These are phyloP conservation scores for Amaranthus cruentus DNA, from an alignment of 148 eudicot genomes.

Conservation along the genomic window DNA sequence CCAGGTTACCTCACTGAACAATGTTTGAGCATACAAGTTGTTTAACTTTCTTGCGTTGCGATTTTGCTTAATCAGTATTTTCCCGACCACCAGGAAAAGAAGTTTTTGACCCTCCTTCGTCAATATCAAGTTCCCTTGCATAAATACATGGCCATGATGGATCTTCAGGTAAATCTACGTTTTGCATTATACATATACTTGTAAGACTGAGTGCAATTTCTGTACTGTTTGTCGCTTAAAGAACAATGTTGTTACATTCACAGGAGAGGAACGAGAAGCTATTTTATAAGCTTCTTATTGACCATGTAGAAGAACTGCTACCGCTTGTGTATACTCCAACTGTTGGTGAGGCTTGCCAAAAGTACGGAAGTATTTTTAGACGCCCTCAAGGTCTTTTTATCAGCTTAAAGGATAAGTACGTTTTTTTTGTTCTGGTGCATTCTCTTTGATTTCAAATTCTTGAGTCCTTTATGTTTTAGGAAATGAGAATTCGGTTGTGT, in stretches of 20 bases:
- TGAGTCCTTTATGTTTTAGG: not conserved
- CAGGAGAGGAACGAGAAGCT: conserved; percentile 90
- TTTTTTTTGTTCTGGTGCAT: not conserved
- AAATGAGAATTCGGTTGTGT: not conserved
- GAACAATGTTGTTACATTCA: not conserved
- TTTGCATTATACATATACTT: not conserved
- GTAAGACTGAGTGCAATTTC: not conserved
- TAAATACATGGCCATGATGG: conserved; percentile 81
- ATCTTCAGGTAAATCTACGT: conserved; percentile 59
- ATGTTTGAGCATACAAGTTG: not conserved
- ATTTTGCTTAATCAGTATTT: conserved; percentile 8
- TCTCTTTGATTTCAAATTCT: not conserved
- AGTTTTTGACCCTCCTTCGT: conserved; percentile 56
- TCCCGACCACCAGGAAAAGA: conserved; percentile 50
- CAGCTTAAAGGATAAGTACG: conserved; percentile 87
- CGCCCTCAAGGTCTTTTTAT: conserved; percentile 93
- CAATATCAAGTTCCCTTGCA: conserved; percentile 81
- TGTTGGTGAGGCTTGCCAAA: conserved; percentile 98
- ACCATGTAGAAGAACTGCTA: conserved; percentile 87
- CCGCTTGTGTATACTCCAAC: conserved; percentile 89
- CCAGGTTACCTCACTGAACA: conserved; percentile 45
- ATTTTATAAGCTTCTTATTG: conserved; percentile 87
- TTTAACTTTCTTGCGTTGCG: not conserved
- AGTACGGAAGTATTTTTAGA: conserved; percentile 83
- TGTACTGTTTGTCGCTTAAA: not conserved